Evolutionary conservation across 1,284 basidiomycete genomes (phyloP), one percentile per base, ranked within the genome.

Genomic region (Schizophyllum commune): DNA sequence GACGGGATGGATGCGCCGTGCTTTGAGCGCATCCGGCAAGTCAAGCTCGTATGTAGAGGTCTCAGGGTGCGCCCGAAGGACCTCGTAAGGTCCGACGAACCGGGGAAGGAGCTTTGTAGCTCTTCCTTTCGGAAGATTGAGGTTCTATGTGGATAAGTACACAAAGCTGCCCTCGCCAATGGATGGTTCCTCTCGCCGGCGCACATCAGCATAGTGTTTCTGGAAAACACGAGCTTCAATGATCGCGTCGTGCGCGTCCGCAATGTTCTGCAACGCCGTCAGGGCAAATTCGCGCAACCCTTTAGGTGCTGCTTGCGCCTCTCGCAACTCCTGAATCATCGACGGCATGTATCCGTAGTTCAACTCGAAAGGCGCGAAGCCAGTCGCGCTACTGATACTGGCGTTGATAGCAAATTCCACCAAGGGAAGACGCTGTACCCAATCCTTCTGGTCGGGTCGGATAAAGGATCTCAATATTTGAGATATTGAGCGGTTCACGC

Each of bases 21-120:
- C 59, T 47, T 70, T 71, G 47, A 73, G 59, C 20, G 61, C 53
- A 7, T 66, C 32, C 1, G 71, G 71, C 60, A 73, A 73, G 57
- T 76, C 76, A 8, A 77, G 61, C 60, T 69, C 72, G 62, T 75
- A 76, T 7, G 71, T 68, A 5, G 27, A 72, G 11, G 68, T 61
- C 59, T 70, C 73, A 0, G 70, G 73, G 20, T 56, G n/a, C 69
- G 74, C 2, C 63, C 67, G 5, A 66, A 69, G 0, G 64, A 71
- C 20, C 9, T 19, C 34, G 27, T 58, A 64, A 5, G 63, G 63
- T 6, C 63, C 63, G 52, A 64, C 39, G 22, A 27, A 63, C 13
- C 61, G 61, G 4, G 62, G 62, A 0, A 32, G n/a, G 4, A 63
- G 52, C 47, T 63, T 63, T n/a, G 59, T 47, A 4, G 58, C 58